A percentile compares a stretch with the other conserved stretches of the same genome.
phyloP scores from a whole-genome alignment of 148 eudicot genomes.

The Amaranthus cruentus region DNA sequence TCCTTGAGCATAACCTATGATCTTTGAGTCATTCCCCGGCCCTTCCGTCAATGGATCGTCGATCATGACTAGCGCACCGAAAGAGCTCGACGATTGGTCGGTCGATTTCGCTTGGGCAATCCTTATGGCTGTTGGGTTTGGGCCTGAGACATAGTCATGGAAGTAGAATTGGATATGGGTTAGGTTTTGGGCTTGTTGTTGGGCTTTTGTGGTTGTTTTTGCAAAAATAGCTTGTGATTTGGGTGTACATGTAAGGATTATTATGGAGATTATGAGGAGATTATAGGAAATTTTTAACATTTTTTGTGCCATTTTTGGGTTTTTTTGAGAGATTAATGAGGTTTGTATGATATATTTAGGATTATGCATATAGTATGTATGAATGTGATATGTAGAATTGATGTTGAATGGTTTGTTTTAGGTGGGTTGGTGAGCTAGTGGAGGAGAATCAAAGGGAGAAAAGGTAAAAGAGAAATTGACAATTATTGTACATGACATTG shows the following conservation, averaged over 20 bases:
- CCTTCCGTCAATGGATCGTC: conserved; percentile 38
- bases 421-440: conserved; percentile 20
- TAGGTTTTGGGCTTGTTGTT: conserved; percentile 7
- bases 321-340: not conserved
- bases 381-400: not conserved
- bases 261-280: not conserved
- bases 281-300: not conserved
- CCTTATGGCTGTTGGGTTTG: conserved; percentile 22
- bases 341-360: not conserved
- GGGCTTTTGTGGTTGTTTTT: conserved; percentile 5
- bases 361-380: not conserved
- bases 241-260: not conserved
- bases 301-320: conserved; percentile 8
- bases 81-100: conserved; percentile 2
- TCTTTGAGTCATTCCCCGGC: conserved; percentile 20
- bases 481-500: too few relatives aligned
- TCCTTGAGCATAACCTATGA: conserved; percentile 37
- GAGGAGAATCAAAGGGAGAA: not conserved
- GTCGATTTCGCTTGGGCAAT: conserved; percentile 27
- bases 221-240: conserved; percentile 13
- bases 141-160: conserved; percentile 35
- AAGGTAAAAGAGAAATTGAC: too few relatives aligned
- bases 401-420: not conserved
- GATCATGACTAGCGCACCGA: conserved; percentile 30
- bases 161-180: conserved; percentile 40